Evolutionary conservation across 1,284 basidiomycete genomes (phyloP).

Genomic region (Ustilago cynodontis): DNA sequence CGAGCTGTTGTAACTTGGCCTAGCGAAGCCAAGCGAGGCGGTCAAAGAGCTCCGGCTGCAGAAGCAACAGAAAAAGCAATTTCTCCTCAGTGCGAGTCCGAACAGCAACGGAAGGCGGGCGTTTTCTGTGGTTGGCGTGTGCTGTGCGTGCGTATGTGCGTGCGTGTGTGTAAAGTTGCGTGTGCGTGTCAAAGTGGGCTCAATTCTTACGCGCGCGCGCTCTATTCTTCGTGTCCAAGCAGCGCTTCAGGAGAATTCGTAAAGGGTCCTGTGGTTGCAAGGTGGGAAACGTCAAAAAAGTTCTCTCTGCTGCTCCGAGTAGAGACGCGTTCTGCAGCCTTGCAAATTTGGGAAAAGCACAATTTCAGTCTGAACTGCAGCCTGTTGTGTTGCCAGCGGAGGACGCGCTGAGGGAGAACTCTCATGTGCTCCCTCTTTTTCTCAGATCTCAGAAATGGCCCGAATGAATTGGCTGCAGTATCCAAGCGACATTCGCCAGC

Average conservation of each 20-base stretch:
- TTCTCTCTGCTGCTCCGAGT: not conserved
- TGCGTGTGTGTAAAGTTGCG: not conserved
- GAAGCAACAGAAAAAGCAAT: not conserved
- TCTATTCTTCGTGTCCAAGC: not conserved
- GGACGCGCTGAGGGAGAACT: not conserved
- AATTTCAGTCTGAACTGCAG: not conserved
- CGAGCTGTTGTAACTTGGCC: not conserved
- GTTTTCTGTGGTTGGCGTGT: conserved; percentile 1
- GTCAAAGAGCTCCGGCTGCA: not conserved
- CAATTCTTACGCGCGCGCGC: not conserved
- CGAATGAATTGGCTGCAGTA: not conserved
- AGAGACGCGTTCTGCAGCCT: not conserved
- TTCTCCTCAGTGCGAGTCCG: not conserved
- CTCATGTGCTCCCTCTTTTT: no score
- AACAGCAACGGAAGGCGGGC: not conserved
- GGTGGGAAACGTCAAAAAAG: not conserved
- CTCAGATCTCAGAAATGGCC: not conserved
- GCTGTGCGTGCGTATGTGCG: conserved; percentile 4
- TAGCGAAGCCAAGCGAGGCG: not conserved
- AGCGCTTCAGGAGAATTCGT: not conserved
- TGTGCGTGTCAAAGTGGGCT: not conserved
- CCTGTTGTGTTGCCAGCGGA: not conserved
- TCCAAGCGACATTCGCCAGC: not conserved
- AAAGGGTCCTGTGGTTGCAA: not conserved
- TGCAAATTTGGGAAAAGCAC: not conserved